Base-by-base conservation (phyloP, 495 filamentous ascomycete species). In the Xylaria grammica region DNA sequence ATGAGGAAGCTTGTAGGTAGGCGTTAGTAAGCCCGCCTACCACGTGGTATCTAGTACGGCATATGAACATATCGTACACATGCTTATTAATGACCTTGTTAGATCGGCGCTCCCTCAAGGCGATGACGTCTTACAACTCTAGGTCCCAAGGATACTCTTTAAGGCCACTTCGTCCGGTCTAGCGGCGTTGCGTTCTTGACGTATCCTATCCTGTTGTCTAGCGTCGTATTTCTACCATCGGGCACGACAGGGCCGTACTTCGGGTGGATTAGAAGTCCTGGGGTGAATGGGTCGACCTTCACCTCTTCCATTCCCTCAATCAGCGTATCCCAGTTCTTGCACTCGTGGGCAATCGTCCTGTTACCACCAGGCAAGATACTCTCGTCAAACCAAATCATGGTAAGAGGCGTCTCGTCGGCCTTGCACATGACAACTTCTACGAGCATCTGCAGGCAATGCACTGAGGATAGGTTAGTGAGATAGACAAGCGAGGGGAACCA, bases 171-270 rank as follows among this genome's bases (percentile, higher is more conserved):
- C 17, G 32, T 51, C 15, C 58, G 30, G 34, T 61, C 32, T 6
- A 61, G 24, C 1, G 58, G 58, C 19, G 58, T 61, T 30, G 58
- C 46, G 19, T 61, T 19, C 46, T 51, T 61, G 46, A 51, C 58
- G 10, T 51, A 51, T 61, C 58, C 58, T 52, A 51, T 61, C n/a
- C 58, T 61, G 44, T 61, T 61, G 29, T 51, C 58, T 13, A 61
- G 34, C 22, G 0, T 61, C 13, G 46, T 61, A 3, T 61, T 42
- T 29, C 58, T 51, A 2, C 58, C 58, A 42, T 61, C 58, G 1
- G 46, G 58, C 15, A 61, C 46, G 17, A 61, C 58, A 29, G 49
- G 60, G 1, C 60, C 60, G n/a, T 62, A 55, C 26, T 62, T 62
- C 1, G 60, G 60, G 8, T 62, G 49, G 6, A 62, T 27, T 24